Evolutionary conservation across 768 basidiomycete species (phyloP).

Genomic region (Favolaschia claudopus): DNA sequence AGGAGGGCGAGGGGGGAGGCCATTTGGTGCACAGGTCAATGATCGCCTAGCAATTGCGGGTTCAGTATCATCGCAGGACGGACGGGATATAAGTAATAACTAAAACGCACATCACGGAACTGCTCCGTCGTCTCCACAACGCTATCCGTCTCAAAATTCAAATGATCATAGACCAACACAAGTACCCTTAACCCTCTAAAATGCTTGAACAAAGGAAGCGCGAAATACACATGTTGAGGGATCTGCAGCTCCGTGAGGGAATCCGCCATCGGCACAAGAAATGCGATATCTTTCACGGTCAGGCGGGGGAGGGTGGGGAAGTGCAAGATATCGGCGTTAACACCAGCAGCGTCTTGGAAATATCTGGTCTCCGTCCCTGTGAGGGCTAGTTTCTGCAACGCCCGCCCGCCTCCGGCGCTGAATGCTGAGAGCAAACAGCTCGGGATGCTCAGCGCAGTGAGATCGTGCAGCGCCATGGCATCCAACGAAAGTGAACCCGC

Average conservation of each 20-base stretch:
- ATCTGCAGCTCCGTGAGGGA: slow-evolving; percentile 19
- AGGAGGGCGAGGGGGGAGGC: slow-evolving; percentile 2
- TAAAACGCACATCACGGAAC: not conserved
- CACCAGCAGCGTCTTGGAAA: not conserved
- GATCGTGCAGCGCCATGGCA: not conserved
- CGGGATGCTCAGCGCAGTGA: slow-evolving; percentile 4
- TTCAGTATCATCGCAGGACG: not conserved
- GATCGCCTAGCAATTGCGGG: not conserved
- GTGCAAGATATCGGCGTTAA: not conserved
- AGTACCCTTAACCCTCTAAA: slow-evolving; percentile 7
- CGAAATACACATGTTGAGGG: slow-evolving; percentile 16
- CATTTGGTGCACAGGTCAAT: slow-evolving; percentile 1
- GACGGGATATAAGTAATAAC: not conserved
- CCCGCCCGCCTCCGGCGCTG: not conserved
- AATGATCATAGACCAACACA: slow-evolving; percentile 11
- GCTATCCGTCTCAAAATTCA: slow-evolving; percentile 5
- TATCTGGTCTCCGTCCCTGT: not conserved
- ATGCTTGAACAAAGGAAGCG: slow-evolving; percentile 8
- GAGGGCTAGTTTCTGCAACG: slow-evolving; percentile 12
- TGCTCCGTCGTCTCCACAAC: not conserved
- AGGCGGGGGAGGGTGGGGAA: slow-evolving; percentile 8
- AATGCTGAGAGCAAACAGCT: slow-evolving; percentile 4
- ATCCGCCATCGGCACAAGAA: not conserved
- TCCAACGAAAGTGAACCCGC: not conserved
- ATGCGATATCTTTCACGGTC: not conserved